These are phyloP conservation scores for Debaryomyces castellii DNA, from an alignment of 805 yeast species.

Conservation along the genomic window DNA sequence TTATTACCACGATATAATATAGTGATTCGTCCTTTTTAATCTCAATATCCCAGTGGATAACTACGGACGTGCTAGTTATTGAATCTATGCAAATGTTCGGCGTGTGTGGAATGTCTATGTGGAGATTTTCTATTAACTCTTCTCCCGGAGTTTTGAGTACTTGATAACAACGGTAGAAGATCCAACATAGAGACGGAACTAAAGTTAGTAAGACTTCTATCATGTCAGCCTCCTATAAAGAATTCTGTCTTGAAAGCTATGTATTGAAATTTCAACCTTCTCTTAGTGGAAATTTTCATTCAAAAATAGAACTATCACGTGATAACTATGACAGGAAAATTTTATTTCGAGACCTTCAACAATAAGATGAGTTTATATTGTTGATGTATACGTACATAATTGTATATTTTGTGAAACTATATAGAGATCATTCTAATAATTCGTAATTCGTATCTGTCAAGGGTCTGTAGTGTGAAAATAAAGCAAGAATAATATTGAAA, in stretches of 20 bases:
- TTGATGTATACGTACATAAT: not conserved
- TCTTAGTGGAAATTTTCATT: not conserved
- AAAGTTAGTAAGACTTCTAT: constrained; percentile 33
- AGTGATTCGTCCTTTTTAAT: constrained; percentile 27
- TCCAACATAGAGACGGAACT: constrained; percentile 38
- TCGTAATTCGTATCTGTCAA: not conserved
- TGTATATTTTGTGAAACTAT: not conserved
- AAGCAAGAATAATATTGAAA: constrained; percentile 30
- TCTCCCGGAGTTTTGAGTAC: constrained; percentile 46
- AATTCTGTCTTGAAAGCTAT: not conserved
- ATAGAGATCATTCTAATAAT: not conserved
- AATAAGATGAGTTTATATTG: not conserved
- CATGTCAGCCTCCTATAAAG: constrained; percentile 14
- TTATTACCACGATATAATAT: constrained; percentile 32
- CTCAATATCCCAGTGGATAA: constrained; percentile 56
- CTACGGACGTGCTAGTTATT: constrained; percentile 44
- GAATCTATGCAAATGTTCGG: constrained; percentile 57
- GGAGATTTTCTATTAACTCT: constrained; percentile 44
- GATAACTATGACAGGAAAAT: not conserved
- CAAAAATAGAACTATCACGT: not conserved
- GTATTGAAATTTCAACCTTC: not conserved
- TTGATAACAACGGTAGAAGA: constrained; percentile 36
- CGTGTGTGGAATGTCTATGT: constrained; percentile 54
- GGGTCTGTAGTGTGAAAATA: not conserved
- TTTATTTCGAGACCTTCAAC: not conserved